Base-by-base conservation (phyloP, 805 yeast species). In the Candida ulmi region DNA sequence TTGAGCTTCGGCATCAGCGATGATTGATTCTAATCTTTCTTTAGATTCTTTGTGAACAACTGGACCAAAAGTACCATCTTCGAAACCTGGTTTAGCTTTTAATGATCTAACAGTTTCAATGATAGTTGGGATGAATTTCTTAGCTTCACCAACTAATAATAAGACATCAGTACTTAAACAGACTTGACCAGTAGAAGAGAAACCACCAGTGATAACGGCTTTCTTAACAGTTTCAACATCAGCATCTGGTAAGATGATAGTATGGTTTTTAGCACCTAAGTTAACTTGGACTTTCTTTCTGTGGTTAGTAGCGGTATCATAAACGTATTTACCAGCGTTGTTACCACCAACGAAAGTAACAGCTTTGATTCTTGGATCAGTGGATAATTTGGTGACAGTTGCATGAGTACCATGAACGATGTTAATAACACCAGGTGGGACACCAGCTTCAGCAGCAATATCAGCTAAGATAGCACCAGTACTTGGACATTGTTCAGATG, bases 171-270 rank as follows among this genome's bases (percentile, higher is more conserved):
- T 77, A 11, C 87, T 85, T 84, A 83, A 78, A 64, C 91, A 83
- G 57, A 88, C 76, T 69, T 83, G 91, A 45, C 90, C 91, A 16
- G 90, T 88, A 37, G 90, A 88, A 25, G 90, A 88, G 60, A 83
- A 83, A 18, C 88, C 85, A 39, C 90, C 88, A 36, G 87, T 83
- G 42, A 71, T 78, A 35, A 83, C 65, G 40, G 84, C 80, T 55
- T 76, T 78, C 50, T 83, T 64, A 36, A 84, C 74, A 45, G 76
- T 76, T 45, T 65, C 61, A 60, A 77, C 75, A 62, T 80, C 75
- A 35, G 88, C 87, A 52, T 83, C 90, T 15, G 88, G 87, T 46
- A 80, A 65, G 15, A 83, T 76, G 40, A 83, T 72, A 54, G 83
- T 73, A 61, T 83, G 91, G 69, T 83, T 83, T 65, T 83, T 83